Conservation (phyloP, 1,284 basidiomycete species). For the Sphagnurus paluster region DNA sequence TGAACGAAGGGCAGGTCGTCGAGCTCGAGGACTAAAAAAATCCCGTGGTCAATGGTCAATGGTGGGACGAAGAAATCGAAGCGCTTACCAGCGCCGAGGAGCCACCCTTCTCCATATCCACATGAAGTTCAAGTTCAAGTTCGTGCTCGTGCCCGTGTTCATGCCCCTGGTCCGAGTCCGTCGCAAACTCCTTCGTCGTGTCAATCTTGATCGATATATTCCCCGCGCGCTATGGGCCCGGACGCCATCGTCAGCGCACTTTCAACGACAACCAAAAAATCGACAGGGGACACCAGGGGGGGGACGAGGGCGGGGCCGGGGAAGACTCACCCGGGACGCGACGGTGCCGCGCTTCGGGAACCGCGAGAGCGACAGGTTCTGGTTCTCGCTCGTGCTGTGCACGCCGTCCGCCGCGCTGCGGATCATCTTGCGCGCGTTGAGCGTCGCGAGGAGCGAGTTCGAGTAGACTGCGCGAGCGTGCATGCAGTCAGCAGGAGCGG, state of each 20-base stretch:
- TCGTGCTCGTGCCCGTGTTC: too few species aligned
- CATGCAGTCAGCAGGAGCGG: neutral
- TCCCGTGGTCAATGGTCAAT: neutral
- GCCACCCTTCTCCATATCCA: constrained; percentile 13
- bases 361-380: constrained; percentile 37
- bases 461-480: constrained; percentile 38
- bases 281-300: too few species aligned
- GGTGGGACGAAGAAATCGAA: neutral
- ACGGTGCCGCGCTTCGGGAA: constrained; percentile 24
- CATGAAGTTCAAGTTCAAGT: too few species aligned
- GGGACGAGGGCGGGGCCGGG: neutral
- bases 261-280: too few species aligned
- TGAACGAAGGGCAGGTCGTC: constrained; percentile 12
- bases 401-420: constrained; percentile 39
- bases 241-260: too few species aligned
- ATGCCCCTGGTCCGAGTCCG: constrained; percentile 32
- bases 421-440: constrained; percentile 52
- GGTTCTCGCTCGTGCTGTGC: constrained; percentile 40
- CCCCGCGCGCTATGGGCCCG: constrained; percentile 29
- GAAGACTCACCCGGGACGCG: constrained; percentile 21
- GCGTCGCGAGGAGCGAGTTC: constrained; percentile 54
- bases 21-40: constrained; percentile 12
- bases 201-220: constrained; percentile 56
- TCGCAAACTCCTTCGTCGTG: constrained; percentile 47
- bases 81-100: constrained; percentile 14